Percentiles rank a stretch among this genome's conserved stretches.
phyloP scores from a whole-genome alignment of 345 rosid genomes.

The Lenwebbia sp. region DNA sequence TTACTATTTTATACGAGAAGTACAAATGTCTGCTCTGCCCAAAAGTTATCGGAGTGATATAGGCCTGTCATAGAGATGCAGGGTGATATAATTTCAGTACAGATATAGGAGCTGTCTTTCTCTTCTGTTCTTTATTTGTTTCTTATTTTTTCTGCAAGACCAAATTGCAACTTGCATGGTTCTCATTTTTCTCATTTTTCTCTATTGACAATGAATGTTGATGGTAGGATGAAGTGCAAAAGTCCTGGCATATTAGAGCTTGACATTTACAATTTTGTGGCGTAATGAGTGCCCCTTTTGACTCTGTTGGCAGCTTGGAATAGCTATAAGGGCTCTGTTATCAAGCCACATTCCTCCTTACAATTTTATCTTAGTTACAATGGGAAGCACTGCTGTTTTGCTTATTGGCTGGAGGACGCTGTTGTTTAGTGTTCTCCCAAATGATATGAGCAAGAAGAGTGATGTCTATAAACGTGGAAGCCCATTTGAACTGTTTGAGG shows the following conservation, averaged over 20 bases:
- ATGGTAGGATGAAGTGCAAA: background rate
- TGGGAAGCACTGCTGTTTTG: conserved; percentile 14
- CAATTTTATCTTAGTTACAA: conserved; percentile 6
- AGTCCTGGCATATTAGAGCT: background rate
- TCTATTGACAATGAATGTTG: background rate
- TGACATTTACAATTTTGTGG: background rate
- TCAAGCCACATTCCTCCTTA: conserved; percentile 9
- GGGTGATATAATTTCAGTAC: background rate
- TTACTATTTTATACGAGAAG: background rate
- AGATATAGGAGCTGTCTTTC: background rate
- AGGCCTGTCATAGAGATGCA: background rate
- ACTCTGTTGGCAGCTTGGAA: conserved; percentile 4
- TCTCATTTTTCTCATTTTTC: background rate
- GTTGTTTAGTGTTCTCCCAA: conserved; percentile 29
- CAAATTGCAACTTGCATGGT: background rate
- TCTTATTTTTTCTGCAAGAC: background rate
- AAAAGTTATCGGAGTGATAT: background rate
- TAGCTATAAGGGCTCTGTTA: conserved; percentile 4
- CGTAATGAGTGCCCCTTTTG: background rate
- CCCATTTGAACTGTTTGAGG: conserved; percentile 92
- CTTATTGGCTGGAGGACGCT: conserved; percentile 13
- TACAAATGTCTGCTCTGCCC: background rate
- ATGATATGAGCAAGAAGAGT: conserved; percentile 42
- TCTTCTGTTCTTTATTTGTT: background rate
- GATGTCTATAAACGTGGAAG: conserved; percentile 66